Evolutionary conservation across 306 rosid species (phyloP), one percentile per base, ranked within the genome.

Genomic region (Abrus precatorius): DNA sequence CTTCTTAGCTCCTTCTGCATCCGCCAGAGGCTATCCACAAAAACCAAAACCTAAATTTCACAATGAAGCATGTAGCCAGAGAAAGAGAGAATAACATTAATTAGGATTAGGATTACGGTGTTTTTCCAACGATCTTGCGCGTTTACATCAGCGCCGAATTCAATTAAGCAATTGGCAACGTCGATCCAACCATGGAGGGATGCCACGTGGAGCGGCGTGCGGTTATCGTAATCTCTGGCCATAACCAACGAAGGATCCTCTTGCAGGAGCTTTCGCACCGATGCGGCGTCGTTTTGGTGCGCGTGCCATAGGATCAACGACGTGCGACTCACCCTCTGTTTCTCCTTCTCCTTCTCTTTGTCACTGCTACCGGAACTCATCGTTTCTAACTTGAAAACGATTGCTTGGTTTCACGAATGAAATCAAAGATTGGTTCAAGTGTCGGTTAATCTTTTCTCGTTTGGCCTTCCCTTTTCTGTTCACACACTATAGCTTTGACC

Each of bases 51-150:
- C 61, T 56, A 69, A 74, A 14, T 10, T 40, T 62, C 44, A 49
- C 29, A 74, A 65, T 10, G 9, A 81, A 32, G 40, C 52, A 34
- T 50, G 1, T 1, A 7, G 12, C 13, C 10, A 29, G 7, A 14
- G 43, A 20, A 20, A 38, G 9, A 52, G 14, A n/a, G 27, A 40
- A 59, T 2, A 14, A 2, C 1, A 60, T 60, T 30, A 7, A 40
- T 7, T 29, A 55, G 48, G 27, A 73, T 76, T 10, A 30, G 52
- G 20, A 40, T 52, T 70, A 96, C 99, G 32, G 99, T 93, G 84
- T 96, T 92, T 87, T 87, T 96, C 99, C 99, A 96, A 29, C 98
- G 98, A 92, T 96, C 98, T 61, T 93, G 99, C 4, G 99, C 89
- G 93, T 96, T 96, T 88, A 96, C 91, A 56, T 96, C 98, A 40